Conservation (phyloP, 2,329 filamentous ascomycete species). For the Hypoxylon sp. region DNA sequence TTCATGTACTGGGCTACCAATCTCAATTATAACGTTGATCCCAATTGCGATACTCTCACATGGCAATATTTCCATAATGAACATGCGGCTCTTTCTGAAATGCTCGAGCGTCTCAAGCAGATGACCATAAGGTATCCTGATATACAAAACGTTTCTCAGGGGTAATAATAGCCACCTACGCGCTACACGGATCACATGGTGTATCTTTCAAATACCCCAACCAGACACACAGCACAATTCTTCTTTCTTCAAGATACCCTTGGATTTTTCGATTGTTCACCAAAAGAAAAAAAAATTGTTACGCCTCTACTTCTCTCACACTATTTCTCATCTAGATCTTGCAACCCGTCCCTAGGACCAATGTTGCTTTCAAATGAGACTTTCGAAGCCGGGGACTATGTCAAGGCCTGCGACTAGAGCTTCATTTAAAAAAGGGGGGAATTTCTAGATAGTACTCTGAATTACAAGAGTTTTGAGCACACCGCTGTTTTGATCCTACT, state of each 20-base stretch:
- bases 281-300: neutral
- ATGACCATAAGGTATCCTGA: neutral
- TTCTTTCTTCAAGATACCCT: neutral
- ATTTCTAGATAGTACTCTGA: neutral
- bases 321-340: neutral
- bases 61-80: neutral
- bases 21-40: neutral
- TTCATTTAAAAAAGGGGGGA: neutral
- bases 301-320: neutral
- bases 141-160: neutral
- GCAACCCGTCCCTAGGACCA: neutral
- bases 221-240: neutral
- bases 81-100: neutral
- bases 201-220: too few species aligned
- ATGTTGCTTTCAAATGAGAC: neutral
- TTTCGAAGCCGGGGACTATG: neutral
- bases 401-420: neutral
- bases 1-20: neutral
- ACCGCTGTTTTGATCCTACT: neutral
- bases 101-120: neutral
- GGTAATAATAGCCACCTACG: too few species aligned
- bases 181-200: too few species aligned
- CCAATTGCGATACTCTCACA: neutral
- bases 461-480: slow-evolving; percentile 1
- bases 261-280: too few species aligned